Evolutionary conservation across 805 yeast genomes (phyloP).

Genomic region (Candida cerambycidarum): DNA sequence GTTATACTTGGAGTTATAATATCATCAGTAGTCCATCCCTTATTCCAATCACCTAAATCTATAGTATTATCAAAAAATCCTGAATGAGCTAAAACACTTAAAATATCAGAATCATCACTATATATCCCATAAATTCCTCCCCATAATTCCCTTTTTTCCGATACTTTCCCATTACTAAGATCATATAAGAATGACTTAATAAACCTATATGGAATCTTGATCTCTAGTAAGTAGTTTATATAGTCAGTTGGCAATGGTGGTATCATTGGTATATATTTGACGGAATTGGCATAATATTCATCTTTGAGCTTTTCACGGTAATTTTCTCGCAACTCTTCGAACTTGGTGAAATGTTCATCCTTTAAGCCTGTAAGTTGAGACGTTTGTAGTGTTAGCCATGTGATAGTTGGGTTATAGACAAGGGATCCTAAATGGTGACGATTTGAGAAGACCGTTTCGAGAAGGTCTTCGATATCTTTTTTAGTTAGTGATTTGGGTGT

Average conservation of each 20-base stretch:
- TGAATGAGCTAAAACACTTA: conserved; percentile 70
- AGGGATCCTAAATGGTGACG: conserved; percentile 51
- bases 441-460: conserved; percentile 27
- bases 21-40: conserved; percentile 26
- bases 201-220: conserved; percentile 52
- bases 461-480: conserved; percentile 20
- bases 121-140: conserved; percentile 79
- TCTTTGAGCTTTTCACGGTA: conserved; percentile 25
- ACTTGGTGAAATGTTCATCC: conserved; percentile 29
- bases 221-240: conserved; percentile 46
- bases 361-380: conserved; percentile 31
- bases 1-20: conserved; percentile 23
- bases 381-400: conserved; percentile 40
- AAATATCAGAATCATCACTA: conserved; percentile 89
- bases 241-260: conserved; percentile 40
- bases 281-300: conserved; percentile 20
- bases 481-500: conserved; percentile 9
- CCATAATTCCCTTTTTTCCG: conserved; percentile 59
- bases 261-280: conserved; percentile 35
- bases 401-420: conserved; percentile 57
- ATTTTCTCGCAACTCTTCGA: conserved; percentile 27
- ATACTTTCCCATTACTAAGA: conserved; percentile 39
- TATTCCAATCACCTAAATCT: conserved; percentile 34
- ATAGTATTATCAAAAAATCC: conserved; percentile 54
- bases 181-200: conserved; percentile 38